Evolutionary conservation across 176 grass and related monocot species (phyloP), one percentile per base, ranked within the genome.

Genomic region (Carex kokanica): DNA sequence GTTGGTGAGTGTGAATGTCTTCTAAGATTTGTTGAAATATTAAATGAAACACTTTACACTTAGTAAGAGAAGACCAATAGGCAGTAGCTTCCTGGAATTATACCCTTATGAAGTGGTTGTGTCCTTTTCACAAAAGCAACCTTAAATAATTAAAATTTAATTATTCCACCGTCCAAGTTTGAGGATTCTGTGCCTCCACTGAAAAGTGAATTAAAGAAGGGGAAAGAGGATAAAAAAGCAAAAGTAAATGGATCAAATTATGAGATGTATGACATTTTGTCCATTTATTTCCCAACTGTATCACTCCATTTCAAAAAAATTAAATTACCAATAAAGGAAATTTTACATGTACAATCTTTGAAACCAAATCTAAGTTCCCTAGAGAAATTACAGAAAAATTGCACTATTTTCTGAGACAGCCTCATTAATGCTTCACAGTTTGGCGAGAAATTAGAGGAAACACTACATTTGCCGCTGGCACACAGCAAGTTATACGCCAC

Each of bases 401-500:
- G 24, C 45, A 49, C 45, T 49, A 49, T 49, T 20, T 61, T 61
- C 18, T 9, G n/a, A 61, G 21, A 25, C 8, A 61, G 5, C 20
- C 59, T 61, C 1, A n/a, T n/a, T n/a, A n/a, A n/a, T n/a, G n/a
- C n/a, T n/a, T n/a, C n/a, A n/a, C n/a, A 95, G 95, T 78, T 78
- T 16, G 38, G 73, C 41, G 95, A 91, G 80, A 93, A 66, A 45
- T 8, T 95, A 55, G 78, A 91, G 81, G 45, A 91, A 43, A 77
- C 77, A n/a, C 56, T 92, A 16, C 81, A 88, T 66, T 47, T 90
- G 80, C 21, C 81, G 5, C 36, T 90, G 16, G 69, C 70, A 11
- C 87, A 91, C 74, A 88, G 79, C 83, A 87, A 88, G 41, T 78
- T 94, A 74, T 94, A 93, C 74, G 89, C 87, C 17, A 87, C 91